A percentile compares a stretch with the other conserved stretches of the same genome.
Conservation (phyloP, 148 eudicot species). For the Spergularia bocconei region DNA sequence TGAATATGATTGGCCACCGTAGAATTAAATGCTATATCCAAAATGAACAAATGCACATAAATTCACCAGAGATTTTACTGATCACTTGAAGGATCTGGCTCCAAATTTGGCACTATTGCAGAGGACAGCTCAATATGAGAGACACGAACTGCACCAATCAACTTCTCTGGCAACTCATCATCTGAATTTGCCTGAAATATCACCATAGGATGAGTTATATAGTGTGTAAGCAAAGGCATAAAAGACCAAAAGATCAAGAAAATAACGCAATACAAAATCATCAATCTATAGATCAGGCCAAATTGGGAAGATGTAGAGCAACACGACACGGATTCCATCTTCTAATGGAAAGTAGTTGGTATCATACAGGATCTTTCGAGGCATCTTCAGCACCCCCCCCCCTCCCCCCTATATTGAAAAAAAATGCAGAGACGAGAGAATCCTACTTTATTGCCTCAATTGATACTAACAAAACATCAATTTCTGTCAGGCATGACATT, state of each 20-base stretch:
- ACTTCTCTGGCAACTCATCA: conserved; percentile 88
- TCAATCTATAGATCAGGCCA: too few species aligned
- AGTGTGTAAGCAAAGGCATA: not conserved
- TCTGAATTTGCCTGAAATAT: conserved; percentile 59
- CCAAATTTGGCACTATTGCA: conserved; percentile 78
- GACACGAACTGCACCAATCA: conserved; percentile 86
- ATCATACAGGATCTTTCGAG: not conserved
- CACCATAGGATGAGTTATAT: not conserved
- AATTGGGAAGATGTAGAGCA: not conserved
- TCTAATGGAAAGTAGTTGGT: not conserved
- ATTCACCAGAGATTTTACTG: conserved; percentile 11
- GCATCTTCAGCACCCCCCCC: not conserved
- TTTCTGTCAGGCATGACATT: too few species aligned
- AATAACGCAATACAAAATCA: not conserved
- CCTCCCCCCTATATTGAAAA: too few species aligned
- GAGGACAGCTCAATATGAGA: conserved; percentile 85
- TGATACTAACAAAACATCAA: too few species aligned
- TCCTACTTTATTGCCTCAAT: too few species aligned
- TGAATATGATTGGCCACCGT: conserved; percentile 13
- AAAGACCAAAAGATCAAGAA: not conserved
- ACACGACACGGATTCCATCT: not conserved
- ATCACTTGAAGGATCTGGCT: conserved; percentile 44
- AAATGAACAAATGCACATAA: conserved; percentile 21
- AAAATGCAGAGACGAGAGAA: too few species aligned
- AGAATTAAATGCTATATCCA: conserved; percentile 26